Evolutionary conservation across 2,329 filamentous ascomycete genomes (phyloP), one percentile per base, ranked within the genome.

Genomic region (Zymoseptoria tritici): DNA sequence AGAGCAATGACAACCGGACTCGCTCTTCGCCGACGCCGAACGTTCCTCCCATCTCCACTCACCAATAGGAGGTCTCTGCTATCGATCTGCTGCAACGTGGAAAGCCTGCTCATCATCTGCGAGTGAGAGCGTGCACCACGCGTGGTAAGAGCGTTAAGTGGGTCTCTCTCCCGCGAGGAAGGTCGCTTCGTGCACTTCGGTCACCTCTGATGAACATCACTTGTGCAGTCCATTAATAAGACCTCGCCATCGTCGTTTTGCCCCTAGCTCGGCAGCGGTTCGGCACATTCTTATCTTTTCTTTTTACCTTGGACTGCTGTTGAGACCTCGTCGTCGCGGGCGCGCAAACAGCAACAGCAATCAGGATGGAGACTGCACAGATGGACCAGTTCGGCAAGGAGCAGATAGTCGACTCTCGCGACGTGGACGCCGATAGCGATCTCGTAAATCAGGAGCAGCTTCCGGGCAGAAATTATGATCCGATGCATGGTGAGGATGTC

Each of bases 381-480:
- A n/a, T 60, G 50, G 61, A 65, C 4, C 50, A 61, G 22, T 59
- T 56, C 55, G 54, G 57, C 20, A 62, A 65, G 52, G 54, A 58
- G 54, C 50, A 61, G 22, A 57, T 54, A 19, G 56, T 64, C 22
- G 57, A 57, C 20, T 29, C 57, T 51, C 61, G 58, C 51, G 60
- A 60, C 58, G 50, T 60, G 9, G 60, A 49, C 19, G 24, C 54
- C 6, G 64, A 62, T 55, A 61, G 61, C 56, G 61, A 66, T 56
- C 49, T 66, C 36, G 13, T 46, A 16, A 21, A 52, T 19, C 52
- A 53, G 26, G 57, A 61, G 54, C 63, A 65, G 55, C 54, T 64
- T 9, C 51, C 50, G 31, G 62, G 59, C n/a, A 59, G 63, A 55
- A 63, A 62, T 20, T 66, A 66, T 53, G 63, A 66, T 56, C 64